Conservation (phyloP, 2,329 filamentous ascomycete species). For the Penicillium corylophilum region DNA sequence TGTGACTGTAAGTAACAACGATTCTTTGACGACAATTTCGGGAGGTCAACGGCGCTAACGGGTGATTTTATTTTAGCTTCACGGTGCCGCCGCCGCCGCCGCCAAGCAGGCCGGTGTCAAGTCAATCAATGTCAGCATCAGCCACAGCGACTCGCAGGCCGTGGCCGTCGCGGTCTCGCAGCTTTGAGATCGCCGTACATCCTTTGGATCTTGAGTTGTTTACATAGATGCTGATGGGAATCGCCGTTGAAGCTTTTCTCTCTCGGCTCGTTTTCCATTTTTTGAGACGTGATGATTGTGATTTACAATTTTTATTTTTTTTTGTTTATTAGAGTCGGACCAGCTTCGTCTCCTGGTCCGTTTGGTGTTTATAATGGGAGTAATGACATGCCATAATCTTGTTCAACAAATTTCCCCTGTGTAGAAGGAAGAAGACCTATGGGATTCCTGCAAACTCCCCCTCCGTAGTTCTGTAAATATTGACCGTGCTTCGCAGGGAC, state of each 20-base stretch:
- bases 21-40: neutral
- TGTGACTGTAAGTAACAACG: slow-evolving; percentile 68
- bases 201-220: slow-evolving; percentile 1
- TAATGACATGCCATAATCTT: slow-evolving; percentile 20
- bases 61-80: slow-evolving; percentile 61
- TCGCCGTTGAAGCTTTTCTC: slow-evolving; percentile 3
- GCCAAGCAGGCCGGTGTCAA: slow-evolving; percentile 87
- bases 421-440: no score
- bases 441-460: no score
- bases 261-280: slow-evolving; percentile 5
- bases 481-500: no score
- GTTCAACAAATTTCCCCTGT: neutral
- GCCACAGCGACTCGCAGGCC: slow-evolving; percentile 89
- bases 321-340: slow-evolving; percentile 18
- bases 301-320: slow-evolving; percentile 23
- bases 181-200: slow-evolving; percentile 44
- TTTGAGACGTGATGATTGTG: slow-evolving; percentile 29
- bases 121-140: slow-evolving; percentile 88
- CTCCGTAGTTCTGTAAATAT: no score
- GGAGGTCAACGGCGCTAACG: slow-evolving; percentile 19
- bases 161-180: slow-evolving; percentile 89
- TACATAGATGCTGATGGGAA: slow-evolving; percentile 7
- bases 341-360: slow-evolving; percentile 26
- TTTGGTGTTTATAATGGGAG: slow-evolving; percentile 28
- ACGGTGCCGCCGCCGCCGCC: slow-evolving; percentile 77